Base-by-base conservation (phyloP, 2,329 filamentous ascomycete genomes). In the Zymoseptoria pseudotritici region DNA sequence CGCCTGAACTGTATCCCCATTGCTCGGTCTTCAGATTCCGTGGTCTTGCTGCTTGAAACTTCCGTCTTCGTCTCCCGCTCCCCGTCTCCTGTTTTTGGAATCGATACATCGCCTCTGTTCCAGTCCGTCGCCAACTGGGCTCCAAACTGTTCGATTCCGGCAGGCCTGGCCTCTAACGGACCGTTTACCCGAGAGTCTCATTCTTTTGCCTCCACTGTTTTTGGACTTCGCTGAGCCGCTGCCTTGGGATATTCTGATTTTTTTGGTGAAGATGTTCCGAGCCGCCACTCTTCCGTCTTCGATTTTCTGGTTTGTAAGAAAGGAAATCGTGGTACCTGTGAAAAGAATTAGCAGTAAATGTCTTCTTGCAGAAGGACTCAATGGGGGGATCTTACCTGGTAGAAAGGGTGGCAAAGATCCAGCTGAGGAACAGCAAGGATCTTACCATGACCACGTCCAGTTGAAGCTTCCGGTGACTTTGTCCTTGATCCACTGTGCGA, bases 131-230 rank as follows among this genome's bases (percentile, higher is more conserved):
- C 26, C 26, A 29, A 29, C 26, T 29, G 26, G 26, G 26, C 26
- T 29, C 26, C 26, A 29, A 29, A 29, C 26, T 29, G 26, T 29
- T 7, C 26, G 26, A 29, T 29, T 9, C 26, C 36, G 36, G 11
- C 36, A 42, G 36, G 36, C 36, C 36, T 42, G 36, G 36, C 17
- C 36, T 13, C 36, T 42, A 42, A 42, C 17, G 36, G 36, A 42
- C 36, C 36, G 36, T 42, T 13, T 42, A 42, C 50, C 50, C 50
- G 50, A 51, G n/a, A n/a, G n/a, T 51, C 50, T 51, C 50, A 53
- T 21, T 53, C 52, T 53, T 53, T 53, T 53, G 52, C 52, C 52
- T 13, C 52, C 52, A 26, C 22, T 53, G 52, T 21, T 53, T 53
- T 53, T 31, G 52, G 20, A 24, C 21, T 10, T 13, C 52, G 52